Evolutionary conservation across 2,329 filamentous ascomycete genomes (phyloP), one percentile per base, ranked within the genome.

Genomic region (Beauveria pseudobassiana): DNA sequence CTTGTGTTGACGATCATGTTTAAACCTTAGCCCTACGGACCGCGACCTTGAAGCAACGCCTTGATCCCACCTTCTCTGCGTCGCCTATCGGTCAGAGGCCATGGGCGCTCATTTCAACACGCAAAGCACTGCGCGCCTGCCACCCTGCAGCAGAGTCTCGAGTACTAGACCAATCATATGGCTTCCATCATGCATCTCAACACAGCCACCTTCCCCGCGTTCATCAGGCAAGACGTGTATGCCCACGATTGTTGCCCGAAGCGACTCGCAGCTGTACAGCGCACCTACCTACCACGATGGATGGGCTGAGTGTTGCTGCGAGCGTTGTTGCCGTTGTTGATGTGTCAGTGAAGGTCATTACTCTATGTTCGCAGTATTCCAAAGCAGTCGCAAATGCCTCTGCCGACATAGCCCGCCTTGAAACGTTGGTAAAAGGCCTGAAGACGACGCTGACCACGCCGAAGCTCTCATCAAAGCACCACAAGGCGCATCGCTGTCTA

Each of bases 251-350:
- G 30, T 30, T 34, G 26, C 49, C 26, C 34, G 5, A 52, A 55
- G 38, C n/a, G 10, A 55, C 20, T 20, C 14, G 7, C 52, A 8
- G 28, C 3, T 38, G 38, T 38, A 43, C 20, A 55, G 42, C 20
- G 42, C 20, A 55, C 38, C 30, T 34, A 16, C 38, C 26, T 46
- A 22, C 16, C 26, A 50, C 24, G 28, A 58, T 58, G 45, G 42
- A 50, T 62, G 46, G 51, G 22, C 46, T 50, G 24, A 57, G 52
- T 55, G 28, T 56, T 42, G 52, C 52, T 7, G 52, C 52, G 16
- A 62, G 34, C 42, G n/a, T 62, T 10, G 50, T 56, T 49, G 52
- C 59, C 18, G 45, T 56, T n/a, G 43, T 56, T n/a, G 51, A 61
- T 40, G 22, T 62, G 16, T 62, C 59, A 10, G 59, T 54, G 1